Evolutionary conservation across 345 rosid species (phyloP), one percentile per base, ranked within the genome.

Genomic region (Acer campestre): DNA sequence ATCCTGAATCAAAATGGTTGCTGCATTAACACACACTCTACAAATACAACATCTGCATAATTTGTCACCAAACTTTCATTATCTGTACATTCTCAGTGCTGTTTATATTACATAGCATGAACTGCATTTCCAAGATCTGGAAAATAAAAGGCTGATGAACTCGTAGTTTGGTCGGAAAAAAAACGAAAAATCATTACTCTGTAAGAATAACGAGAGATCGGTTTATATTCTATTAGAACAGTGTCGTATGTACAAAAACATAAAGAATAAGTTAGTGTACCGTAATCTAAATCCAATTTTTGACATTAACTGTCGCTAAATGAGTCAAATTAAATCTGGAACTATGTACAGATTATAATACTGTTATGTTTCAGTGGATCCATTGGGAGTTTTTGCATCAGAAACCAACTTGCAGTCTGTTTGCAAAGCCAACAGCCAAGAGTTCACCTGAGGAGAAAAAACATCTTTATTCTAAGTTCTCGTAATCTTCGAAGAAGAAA

Each of bases 381-480:
- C 91, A 70, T 89, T 84, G 23, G 85, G 83, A 31, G 77, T 74
- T 70, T 85, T 81, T 7, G 78, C 66, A 76, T 81, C 86, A 25
- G 81, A 58, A 27, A 63, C 90, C 75, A 71, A 51, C 76, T 88
- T 85, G 88, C 86, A 87, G 67, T 92, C 93, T 16, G 62, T 46
- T 73, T 80, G 81, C 80, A 96, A 72, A 17, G 88, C 84, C 7
- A 82, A 80, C 83, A 93, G 66, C 99, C 98, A 96, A 6, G 97
- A 82, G 74, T 89, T 85, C 70, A 90, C 94, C 99, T 94, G 85
- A 75, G 61, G 67, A 63, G 38, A 35, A 35, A 35, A 35, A 35
- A 35, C 6, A 35, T 4, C 38, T 31, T 16, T 4, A 14, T 31
- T 14, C 67, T 63, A 27, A 29, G 38, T 31, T 64, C 68, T 64